Evolutionary conservation across 2,329 filamentous ascomycete genomes (phyloP), one percentile per base, ranked within the genome.

Genomic region (Ceratocystis eucalypticola): DNA sequence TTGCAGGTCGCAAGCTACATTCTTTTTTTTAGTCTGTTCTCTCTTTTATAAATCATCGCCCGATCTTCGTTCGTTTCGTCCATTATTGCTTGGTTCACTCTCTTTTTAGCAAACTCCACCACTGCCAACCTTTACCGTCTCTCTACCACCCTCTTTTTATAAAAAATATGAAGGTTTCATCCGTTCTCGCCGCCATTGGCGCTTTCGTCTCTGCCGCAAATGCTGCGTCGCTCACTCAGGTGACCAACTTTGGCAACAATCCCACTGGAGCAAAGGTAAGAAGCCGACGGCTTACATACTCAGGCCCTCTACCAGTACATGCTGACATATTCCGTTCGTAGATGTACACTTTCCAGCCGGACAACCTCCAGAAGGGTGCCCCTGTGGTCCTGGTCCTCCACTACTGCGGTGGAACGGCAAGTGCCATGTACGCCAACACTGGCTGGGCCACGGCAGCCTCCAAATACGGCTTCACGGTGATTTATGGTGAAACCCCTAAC

Each of bases 401-500:
- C 74, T 83, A 80, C 74, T 85, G 82, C 76, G 74, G 74, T 2
- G 80, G 81, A 48, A 79, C 77, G 0, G 81, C 78, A 0, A 71
- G 74, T 62, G 78, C 76, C 1, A 84, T 80, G 72, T 82, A 79
- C 75, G 70, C 69, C 15, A 74, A 74, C 50, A 79, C 77, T 0
- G 79, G 79, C 0, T 85, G 84, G 71, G 77, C 77, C 15, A 70
- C 71, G 48, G 73, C 76, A 3, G 73, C 75, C n/a, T 75, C 78
- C 69, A 70, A 74, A 62, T 72, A 78, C 68, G 77, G 77, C 55
- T 77, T 77, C 69, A 74, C 79, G 41, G 77, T 82, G 68, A 81
- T 86, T 71, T 86, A 82, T 73, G 82, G 82, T 1, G 76, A 78
- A 69, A 79, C 78, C 1, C 80, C 80, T 0, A 79, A 81, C 70